phyloP scores from a whole-genome alignment of 306 rosid species.

The Parietaria judaica region DNA sequence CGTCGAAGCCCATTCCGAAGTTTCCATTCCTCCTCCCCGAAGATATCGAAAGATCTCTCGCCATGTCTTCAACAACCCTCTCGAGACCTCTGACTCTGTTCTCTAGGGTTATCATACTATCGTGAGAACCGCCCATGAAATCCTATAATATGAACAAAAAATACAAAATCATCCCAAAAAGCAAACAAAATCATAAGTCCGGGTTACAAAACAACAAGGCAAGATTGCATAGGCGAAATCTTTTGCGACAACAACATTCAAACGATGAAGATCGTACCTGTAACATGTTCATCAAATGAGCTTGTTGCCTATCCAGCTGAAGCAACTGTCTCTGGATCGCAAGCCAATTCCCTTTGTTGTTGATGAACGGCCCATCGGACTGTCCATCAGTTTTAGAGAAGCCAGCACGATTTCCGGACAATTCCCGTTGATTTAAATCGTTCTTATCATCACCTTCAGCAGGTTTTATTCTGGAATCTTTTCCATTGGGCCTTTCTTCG shows the following conservation, averaged over 20 bases:
- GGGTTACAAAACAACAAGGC: too few relatives aligned
- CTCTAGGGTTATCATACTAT: slow-evolving; percentile 90
- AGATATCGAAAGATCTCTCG: slow-evolving; percentile 75
- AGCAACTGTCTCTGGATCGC: slow-evolving; percentile 88
- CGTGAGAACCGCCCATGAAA: slow-evolving; percentile 99
- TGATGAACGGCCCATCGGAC: slow-evolving; percentile 65
- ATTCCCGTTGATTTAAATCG: slow-evolving; percentile 59
- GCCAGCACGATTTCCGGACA: slow-evolving; percentile 55
- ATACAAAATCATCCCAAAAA: too few relatives aligned
- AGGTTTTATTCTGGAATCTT: slow-evolving; percentile 55
- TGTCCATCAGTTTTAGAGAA: slow-evolving; percentile 76
- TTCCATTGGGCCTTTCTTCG: slow-evolving; percentile 43
- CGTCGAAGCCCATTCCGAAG: slow-evolving; percentile 69
- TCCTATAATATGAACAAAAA: slow-evolving; percentile 46
- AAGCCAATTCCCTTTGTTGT: slow-evolving; percentile 88
- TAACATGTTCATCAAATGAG: slow-evolving; percentile 95
- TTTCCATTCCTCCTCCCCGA: slow-evolving; percentile 74
- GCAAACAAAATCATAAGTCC: too few relatives aligned
- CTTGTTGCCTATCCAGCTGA: slow-evolving; percentile 93
- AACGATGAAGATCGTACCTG: slow-evolving; percentile 44
- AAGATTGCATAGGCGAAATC: too few relatives aligned
- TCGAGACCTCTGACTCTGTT: slow-evolving; percentile 96
- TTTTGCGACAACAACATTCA: too few relatives aligned
- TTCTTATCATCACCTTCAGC: slow-evolving; percentile 44
- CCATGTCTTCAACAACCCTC: slow-evolving; percentile 96